Percentiles rank a stretch among this genome's conserved stretches.
phyloP scores from a whole-genome alignment of 2,329 filamentous ascomycete genomes.

The Thelonectria discophora region DNA sequence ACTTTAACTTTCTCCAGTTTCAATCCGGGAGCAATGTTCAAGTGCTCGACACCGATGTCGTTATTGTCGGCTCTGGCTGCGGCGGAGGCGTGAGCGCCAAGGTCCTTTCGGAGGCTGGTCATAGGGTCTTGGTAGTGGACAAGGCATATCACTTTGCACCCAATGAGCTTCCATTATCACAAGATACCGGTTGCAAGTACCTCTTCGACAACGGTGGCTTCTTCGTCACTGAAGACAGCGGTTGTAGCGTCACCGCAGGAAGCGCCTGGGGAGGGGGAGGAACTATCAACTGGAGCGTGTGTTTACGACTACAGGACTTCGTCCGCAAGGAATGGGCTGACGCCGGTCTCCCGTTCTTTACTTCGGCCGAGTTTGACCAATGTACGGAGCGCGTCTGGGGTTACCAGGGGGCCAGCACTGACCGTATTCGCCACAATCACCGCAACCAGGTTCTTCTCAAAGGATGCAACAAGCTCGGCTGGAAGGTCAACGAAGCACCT shows the following conservation, averaged over 20 bases:
- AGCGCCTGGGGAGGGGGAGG: conserved; percentile 86
- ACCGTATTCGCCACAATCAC: conserved; percentile 75
- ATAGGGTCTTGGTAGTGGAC: conserved; percentile 81
- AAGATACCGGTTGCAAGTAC: conserved; percentile 65
- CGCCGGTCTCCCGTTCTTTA: conserved; percentile 76
- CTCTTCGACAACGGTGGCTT: conserved; percentile 76
- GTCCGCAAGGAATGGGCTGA: conserved; percentile 85
- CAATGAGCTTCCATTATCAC: conserved; percentile 77
- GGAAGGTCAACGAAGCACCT: conserved; percentile 72
- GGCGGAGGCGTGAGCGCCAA: conserved; percentile 85
- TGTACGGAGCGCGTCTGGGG: conserved; percentile 81
- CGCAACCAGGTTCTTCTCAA: conserved; percentile 78
- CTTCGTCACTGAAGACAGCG: conserved; percentile 63
- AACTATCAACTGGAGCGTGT: conserved; percentile 84
- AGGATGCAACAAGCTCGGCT: conserved; percentile 77
- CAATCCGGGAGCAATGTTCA: conserved; percentile 54
- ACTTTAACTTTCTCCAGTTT: conserved; percentile 71
- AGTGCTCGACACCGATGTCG: conserved; percentile 78
- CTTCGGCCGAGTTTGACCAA: conserved; percentile 76
- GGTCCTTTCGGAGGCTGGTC: conserved; percentile 78
- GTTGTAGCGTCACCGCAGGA: conserved; percentile 71
- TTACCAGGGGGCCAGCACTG: conserved; percentile 77
- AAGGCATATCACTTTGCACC: conserved; percentile 82
- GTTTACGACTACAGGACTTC: conserved; percentile 72
- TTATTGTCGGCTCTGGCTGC: conserved; percentile 87